These are phyloP conservation scores for Cyberlindnera galapagoensis DNA, from an alignment of 805 yeast species.

Conservation along the genomic window DNA sequence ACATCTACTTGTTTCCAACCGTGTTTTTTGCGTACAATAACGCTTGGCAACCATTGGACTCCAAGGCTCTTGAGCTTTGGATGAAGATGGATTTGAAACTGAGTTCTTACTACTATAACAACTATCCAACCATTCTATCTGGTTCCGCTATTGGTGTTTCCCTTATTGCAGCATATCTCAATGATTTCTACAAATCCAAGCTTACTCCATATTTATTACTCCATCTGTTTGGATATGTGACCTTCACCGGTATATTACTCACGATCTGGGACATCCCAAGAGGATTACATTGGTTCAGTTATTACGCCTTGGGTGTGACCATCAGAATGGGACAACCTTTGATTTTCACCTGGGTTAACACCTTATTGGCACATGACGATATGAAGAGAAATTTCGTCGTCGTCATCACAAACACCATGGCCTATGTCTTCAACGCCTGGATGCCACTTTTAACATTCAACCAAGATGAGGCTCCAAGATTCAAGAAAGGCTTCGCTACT, in stretches of 20 bases:
- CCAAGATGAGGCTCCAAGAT: conserved; percentile 30
- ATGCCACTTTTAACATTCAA: conserved; percentile 36
- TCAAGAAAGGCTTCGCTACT: conserved; percentile 32
- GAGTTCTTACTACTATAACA: conserved; percentile 30
- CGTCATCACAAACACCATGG: conserved; percentile 33
- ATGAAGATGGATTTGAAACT: conserved; percentile 32
- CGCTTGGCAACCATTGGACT: conserved; percentile 25
- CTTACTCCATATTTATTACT: conserved; percentile 32
- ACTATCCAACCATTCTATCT: conserved; percentile 33
- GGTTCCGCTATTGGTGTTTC: conserved; percentile 35
- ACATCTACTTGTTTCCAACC: conserved; percentile 37
- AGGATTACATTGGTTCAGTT: conserved; percentile 44
- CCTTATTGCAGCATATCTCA: conserved; percentile 29
- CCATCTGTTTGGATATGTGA: conserved; percentile 32
- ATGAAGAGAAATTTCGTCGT: conserved; percentile 30
- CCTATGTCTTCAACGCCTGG: conserved; percentile 37
- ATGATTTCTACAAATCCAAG: conserved; percentile 31
- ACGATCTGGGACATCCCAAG: conserved; percentile 42
- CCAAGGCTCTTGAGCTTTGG: conserved; percentile 42
- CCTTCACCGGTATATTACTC: conserved; percentile 36
- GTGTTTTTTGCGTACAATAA: conserved; percentile 17
- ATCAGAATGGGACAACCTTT: conserved; percentile 49
- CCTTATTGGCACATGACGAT: conserved; percentile 30
- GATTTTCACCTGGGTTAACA: conserved; percentile 51
- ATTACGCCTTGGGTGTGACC: conserved; percentile 42